A percentile compares a stretch with the other conserved stretches of the same genome.
These are phyloP conservation scores for Mycosarcoma mackinlayi DNA, from an alignment of 1,284 basidiomycete species.

Conservation along the genomic window DNA sequence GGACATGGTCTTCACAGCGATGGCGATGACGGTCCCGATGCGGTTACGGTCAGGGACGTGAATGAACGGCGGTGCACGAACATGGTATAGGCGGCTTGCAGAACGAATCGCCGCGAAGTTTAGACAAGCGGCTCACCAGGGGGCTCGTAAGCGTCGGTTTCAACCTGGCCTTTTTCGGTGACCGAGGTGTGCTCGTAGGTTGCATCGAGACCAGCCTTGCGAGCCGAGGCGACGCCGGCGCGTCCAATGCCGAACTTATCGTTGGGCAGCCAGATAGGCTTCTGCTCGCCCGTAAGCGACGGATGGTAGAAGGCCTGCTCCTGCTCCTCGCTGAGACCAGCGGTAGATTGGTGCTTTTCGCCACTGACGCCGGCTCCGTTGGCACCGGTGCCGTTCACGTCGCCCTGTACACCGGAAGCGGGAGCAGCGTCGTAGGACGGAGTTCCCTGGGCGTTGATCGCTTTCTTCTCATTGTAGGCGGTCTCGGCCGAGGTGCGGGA, in stretches of 20 bases:
- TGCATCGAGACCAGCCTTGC: constrained; percentile 58
- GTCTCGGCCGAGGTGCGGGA: constrained; percentile 43
- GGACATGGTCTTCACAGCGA: too few species aligned
- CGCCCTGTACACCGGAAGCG: constrained; percentile 7
- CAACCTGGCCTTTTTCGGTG: constrained; percentile 63
- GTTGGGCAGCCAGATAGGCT: constrained; percentile 65
- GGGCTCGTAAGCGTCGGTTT: constrained; percentile 58
- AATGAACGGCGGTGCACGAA: too few species aligned
- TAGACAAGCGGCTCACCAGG: constrained; percentile 62
- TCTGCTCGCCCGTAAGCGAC: constrained; percentile 58
- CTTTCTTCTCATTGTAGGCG: constrained; percentile 53
- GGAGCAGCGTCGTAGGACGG: constrained; percentile 18
- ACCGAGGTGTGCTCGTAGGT: constrained; percentile 59
- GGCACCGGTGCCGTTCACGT: constrained; percentile 22
- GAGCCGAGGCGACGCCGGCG: constrained; percentile 55
- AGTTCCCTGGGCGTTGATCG: constrained; percentile 19
- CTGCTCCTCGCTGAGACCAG: constrained; percentile 22
- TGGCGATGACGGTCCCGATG: too few species aligned
- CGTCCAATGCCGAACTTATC: constrained; percentile 64
- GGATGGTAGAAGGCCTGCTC: constrained; percentile 62
- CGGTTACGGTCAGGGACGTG: too few species aligned
- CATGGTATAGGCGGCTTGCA: constrained; percentile 1
- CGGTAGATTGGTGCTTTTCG: constrained; percentile 12
- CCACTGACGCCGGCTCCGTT: constrained; percentile 12
- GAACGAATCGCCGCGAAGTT: not conserved